Conservation (phyloP, 306 rosid genomes). For the Quercus ilex region DNA sequence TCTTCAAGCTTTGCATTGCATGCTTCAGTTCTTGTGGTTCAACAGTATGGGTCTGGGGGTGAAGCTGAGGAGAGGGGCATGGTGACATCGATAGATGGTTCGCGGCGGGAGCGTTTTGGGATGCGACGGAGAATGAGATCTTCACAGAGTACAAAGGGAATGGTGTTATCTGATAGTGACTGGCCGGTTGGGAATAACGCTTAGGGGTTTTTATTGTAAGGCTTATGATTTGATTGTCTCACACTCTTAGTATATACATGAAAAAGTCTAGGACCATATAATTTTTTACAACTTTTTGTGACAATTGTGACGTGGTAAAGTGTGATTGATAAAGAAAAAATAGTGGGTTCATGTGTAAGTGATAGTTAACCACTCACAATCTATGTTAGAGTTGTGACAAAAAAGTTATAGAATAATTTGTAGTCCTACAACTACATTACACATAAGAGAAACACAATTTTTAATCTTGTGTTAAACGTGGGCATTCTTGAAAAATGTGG, state of each 20-base stretch:
- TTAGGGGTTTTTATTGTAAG: no score
- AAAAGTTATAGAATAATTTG: no score
- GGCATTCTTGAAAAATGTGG: no score
- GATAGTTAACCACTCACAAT: no score
- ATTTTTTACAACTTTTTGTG: fast-evolving
- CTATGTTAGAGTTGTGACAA: fast-evolving
- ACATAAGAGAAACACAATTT: no score
- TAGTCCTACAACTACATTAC: fast-evolving
- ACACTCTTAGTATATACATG: no score
- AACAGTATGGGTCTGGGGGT: constrained; percentile 43
- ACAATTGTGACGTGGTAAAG: fast-evolving
- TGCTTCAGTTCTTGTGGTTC: constrained; percentile 51
- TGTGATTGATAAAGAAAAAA: no score
- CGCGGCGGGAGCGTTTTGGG: not conserved
- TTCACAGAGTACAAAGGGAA: not conserved
- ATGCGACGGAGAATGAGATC: not conserved
- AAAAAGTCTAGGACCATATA: no score
- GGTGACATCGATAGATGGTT: no score
- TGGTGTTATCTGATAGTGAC: not conserved
- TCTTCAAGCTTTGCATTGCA: constrained; percentile 25
- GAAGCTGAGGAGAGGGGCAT: not conserved
- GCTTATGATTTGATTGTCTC: no score
- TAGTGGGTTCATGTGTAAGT: fast-evolving
- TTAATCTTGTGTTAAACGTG: no score
- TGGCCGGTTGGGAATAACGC: not conserved